Conservation (phyloP, 352 stramenopile species). For the Phytophthora niederhauseri region DNA sequence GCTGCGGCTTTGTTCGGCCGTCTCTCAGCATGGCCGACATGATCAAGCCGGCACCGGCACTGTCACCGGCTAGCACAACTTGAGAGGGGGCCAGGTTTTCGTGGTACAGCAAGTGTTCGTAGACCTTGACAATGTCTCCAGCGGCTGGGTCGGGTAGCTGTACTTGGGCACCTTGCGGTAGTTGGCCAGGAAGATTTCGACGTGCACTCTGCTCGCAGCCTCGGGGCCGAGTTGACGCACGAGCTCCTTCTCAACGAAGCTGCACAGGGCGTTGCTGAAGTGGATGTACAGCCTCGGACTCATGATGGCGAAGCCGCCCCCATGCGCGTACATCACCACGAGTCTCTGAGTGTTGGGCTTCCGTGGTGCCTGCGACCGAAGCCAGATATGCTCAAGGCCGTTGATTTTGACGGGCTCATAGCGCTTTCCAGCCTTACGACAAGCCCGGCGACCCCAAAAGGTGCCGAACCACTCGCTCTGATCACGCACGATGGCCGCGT, state of each 20-base stretch:
- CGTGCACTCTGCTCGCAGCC: slow-evolving; percentile 19
- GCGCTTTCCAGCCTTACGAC: slow-evolving; percentile 19
- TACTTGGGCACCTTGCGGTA: slow-evolving; percentile 58
- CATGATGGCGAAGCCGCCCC: slow-evolving; percentile 50
- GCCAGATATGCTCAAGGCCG: slow-evolving; percentile 46
- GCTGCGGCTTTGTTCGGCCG: slow-evolving; percentile 20
- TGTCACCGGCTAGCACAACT: slow-evolving; percentile 54
- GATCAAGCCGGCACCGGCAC: slow-evolving; percentile 44
- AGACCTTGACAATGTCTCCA: slow-evolving; percentile 55
- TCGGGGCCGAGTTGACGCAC: slow-evolving; percentile 9
- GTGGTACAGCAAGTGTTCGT: slow-evolving; percentile 46
- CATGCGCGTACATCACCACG: slow-evolving; percentile 49
- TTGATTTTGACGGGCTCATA: slow-evolving; percentile 34
- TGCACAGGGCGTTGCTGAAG: slow-evolving; percentile 39
- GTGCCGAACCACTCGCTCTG: slow-evolving; percentile 37
- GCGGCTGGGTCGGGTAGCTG: slow-evolving; percentile 42
- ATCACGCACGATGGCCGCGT: slow-evolving; percentile 38
- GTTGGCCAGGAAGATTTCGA: slow-evolving; percentile 56
- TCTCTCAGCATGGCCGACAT: slow-evolving; percentile 51
- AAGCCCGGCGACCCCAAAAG: slow-evolving; percentile 28
- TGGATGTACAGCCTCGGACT: slow-evolving; percentile 50
- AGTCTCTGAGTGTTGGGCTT: slow-evolving; percentile 24
- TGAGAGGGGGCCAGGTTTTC: slow-evolving; percentile 39
- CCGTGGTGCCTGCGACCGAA: slow-evolving; percentile 15
- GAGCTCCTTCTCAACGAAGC: slow-evolving; percentile 36